Base-by-base conservation (phyloP, 73 alveolate species). In the Breviolum minutum region DNA sequence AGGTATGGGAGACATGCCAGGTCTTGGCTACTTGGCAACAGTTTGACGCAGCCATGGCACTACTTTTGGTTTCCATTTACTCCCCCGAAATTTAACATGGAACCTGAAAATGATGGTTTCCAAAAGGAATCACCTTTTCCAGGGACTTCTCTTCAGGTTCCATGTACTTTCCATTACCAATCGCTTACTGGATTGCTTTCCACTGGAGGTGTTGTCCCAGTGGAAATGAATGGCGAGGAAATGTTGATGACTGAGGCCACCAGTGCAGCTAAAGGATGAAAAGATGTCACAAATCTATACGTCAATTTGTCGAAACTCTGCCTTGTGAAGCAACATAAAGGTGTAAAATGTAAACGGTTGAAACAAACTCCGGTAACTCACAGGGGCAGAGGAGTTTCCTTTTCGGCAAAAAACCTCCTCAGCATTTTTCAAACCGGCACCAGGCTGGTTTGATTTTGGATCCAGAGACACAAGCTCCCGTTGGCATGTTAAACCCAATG, bases 401-500 rank as follows among this genome's bases (percentile, higher is more conserved):
- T 40, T 40, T 40, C 54, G 54, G 3, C 54, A 40, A 40, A 40
- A 40, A 40, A 11, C 74, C 2, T 68, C 8, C 2, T 68, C 77
- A 68, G 77, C 77, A 68, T 1, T 1, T 2, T 17, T 40, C n/a
- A n/a, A n/a, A n/a, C n/a, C 54, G 54, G 29, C 68, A 6, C 62
- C 93, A 84, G 93, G 93, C 60, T 12, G 93, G 93, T 26, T 74
- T 84, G 76, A n/a, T 84, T 61, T 12, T 84, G 20, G 93, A 84
- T 61, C 93, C 93, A 27, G 93, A 48, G 29, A 84, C 93, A 26
- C 93, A 84, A n/a, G 93, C 93, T 54, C 93, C 93, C 40, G 74
- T 84, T 11, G 93, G 93, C 9, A 22, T 84, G 93, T 61, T 84
- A 26, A 84, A 84, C 76, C 93, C 93, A 9, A n/a, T 26, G 74